Conservation (phyloP, 345 rosid species). For the Diplotaxis tenuifolia region DNA sequence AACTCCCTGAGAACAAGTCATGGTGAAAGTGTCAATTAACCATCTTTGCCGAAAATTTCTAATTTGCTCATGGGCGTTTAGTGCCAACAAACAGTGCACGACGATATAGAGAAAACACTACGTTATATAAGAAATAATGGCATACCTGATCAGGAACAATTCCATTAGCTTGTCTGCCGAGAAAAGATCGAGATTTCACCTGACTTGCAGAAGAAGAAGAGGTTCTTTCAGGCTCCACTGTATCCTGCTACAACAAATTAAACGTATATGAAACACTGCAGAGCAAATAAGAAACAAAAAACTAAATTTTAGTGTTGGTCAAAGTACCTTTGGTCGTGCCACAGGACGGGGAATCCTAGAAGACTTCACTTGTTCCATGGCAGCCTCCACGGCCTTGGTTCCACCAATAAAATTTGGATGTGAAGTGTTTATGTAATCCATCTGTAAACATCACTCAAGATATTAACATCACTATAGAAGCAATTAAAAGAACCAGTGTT, state of each 20-base stretch:
- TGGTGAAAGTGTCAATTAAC: conserved; percentile 7
- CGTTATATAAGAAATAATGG: conserved; percentile 8
- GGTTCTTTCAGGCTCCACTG: conserved; percentile 70
- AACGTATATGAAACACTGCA: background rate
- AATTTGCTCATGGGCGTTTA: conserved; percentile 1
- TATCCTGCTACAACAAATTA: conserved; percentile 50
- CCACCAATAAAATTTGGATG: conserved; percentile 71
- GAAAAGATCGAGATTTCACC: conserved; percentile 68
- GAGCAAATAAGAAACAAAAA: conserved; percentile 10
- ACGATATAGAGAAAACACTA: background rate
- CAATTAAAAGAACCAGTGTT: conserved; percentile 6
- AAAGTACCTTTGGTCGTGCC: conserved; percentile 55
- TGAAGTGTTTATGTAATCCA: conserved; percentile 62
- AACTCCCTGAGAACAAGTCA: conserved; percentile 48
- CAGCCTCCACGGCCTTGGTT: conserved; percentile 58
- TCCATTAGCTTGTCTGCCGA: conserved; percentile 88
- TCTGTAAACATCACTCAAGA: conserved; percentile 36
- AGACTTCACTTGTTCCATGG: conserved; percentile 51
- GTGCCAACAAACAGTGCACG: background rate
- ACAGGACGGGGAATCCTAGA: conserved; percentile 57
- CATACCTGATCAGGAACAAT: conserved; percentile 82
- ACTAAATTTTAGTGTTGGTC: background rate
- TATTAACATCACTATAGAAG: conserved; percentile 1
- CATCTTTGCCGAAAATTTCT: conserved; percentile 1
- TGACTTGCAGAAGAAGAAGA: conserved; percentile 62